Conservation (phyloP, 495 filamentous ascomycete species). For the Penicillium cosmopolitanum region DNA sequence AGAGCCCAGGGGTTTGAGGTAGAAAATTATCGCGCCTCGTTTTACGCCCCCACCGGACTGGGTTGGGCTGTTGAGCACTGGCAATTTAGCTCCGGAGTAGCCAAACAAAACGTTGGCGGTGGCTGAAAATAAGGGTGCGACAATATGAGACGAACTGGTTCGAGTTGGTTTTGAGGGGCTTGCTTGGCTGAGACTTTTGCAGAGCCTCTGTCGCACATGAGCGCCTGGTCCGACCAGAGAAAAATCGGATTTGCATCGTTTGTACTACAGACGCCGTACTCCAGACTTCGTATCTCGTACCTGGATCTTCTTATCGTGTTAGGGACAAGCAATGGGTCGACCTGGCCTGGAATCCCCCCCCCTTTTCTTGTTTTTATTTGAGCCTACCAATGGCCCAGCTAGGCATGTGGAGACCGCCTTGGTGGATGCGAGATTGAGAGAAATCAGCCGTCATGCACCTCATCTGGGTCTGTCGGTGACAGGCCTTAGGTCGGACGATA, state of each 20-base stretch:
- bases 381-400: constrained; percentile 2
- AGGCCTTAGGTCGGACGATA: neutral
- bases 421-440: neutral
- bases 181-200: neutral
- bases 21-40: no score
- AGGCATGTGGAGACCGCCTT: constrained; percentile 5
- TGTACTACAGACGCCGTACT: neutral
- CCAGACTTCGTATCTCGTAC: neutral
- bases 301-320: no score
- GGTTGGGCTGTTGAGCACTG: neutral
- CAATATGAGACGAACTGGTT: neutral
- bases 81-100: neutral
- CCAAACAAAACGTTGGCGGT: neutral
- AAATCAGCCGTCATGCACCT: neutral
- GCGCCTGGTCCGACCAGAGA: neutral
- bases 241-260: neutral
- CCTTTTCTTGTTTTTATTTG: constrained; percentile 1
- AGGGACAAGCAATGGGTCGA: no score
- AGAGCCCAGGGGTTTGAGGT: no score
- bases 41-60: neutral
- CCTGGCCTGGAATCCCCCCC: neutral
- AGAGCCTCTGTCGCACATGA: neutral
- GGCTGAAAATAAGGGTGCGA: neutral
- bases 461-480: constrained; percentile 1
- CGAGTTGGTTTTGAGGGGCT: neutral